Percentiles rank a stretch among this genome's conserved stretches.
Conservation (phyloP, 176 grass and related monocot species). For the Bothriochloa decipiens region DNA sequence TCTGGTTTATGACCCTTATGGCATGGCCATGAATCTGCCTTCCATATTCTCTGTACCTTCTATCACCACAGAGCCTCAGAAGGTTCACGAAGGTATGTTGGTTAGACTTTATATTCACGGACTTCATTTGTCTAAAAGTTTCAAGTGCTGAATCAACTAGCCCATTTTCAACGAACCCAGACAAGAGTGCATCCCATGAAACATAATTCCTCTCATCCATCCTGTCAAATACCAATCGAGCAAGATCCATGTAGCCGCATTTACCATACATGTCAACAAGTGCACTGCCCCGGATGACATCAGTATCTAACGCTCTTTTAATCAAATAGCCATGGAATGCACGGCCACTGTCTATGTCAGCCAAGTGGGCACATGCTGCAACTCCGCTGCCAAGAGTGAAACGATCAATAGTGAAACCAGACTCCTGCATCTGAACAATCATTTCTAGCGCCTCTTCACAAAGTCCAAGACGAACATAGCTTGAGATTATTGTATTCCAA, state of each 20-base stretch:
- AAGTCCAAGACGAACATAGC: constrained; percentile 48
- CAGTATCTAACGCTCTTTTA: constrained; percentile 61
- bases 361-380: constrained; percentile 54
- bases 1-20: constrained; percentile 49
- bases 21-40: constrained; percentile 54
- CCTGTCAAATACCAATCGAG: constrained; percentile 45
- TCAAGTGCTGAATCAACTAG: constrained; percentile 44
- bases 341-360: constrained; percentile 47
- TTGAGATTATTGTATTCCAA: constrained; percentile 64
- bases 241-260: constrained; percentile 41
- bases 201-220: constrained; percentile 61
- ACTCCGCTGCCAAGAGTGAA: constrained; percentile 62
- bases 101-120: constrained; percentile 52
- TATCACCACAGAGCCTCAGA: constrained; percentile 52
- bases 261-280: constrained; percentile 62
- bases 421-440: constrained; percentile 55
- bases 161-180: constrained; percentile 57
- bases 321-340: constrained; percentile 61
- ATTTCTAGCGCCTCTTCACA: constrained; percentile 49
- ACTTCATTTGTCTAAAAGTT: constrained; percentile 49
- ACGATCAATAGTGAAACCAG: constrained; percentile 48
- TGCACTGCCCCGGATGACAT: constrained; percentile 52
- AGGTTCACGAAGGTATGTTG: constrained; percentile 56
- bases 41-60: constrained; percentile 46
- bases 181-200: constrained; percentile 64